Evolutionary conservation across 768 basidiomycete species (phyloP), one percentile per base, ranked within the genome.

Genomic region (Neoboletus magnificus): DNA sequence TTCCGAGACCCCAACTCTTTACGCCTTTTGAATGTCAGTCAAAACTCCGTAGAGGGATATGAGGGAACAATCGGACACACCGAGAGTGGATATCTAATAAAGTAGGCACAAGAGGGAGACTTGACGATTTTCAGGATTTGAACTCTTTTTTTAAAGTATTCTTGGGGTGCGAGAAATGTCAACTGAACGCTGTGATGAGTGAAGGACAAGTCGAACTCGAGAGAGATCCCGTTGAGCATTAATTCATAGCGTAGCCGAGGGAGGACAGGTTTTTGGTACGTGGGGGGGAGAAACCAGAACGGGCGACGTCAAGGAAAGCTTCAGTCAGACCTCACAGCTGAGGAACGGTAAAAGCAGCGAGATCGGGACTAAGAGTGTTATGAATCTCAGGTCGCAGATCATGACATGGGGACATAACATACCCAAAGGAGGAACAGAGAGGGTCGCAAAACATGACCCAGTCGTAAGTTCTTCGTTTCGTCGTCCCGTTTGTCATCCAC

Each of bases 321-420:
- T 20, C 29, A 16, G 27, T 44, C 13, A 20, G 33, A 54, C 30
- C 37, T 46, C 29, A 18, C 27, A 35, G 15, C 33, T 10, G 13
- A 30, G 13, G 13, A 48, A 70, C 22, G 22, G 70, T 16, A 42
- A 36, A 40, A 9, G 8, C 16, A 3, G 16, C 37, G 27, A 56
- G 37, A 16, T 41, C 13, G 23, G 56, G 39, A 41, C 55, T 56
- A 10, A 5, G 16, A 30, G 8, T 23, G 22, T 39, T 53, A n/a
- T 30, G 13, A 10, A 30, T 22, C 3, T n/a, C 10, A 18, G n/a
- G 18, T 25, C 10, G 23, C 12, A 16, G 18, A 39, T 12, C 50
- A 2, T 30, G 12, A 5, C 29, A 40, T 2, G 37, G 5, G 22
- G 23, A 11, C 5, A 23, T 22, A 16, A 39, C 36, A 18, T 32